A percentile compares a stretch with the other conserved stretches of the same genome.
Evolutionary conservation across 176 grass and related monocot species (phyloP).

Genomic region (Zea luxurians): DNA sequence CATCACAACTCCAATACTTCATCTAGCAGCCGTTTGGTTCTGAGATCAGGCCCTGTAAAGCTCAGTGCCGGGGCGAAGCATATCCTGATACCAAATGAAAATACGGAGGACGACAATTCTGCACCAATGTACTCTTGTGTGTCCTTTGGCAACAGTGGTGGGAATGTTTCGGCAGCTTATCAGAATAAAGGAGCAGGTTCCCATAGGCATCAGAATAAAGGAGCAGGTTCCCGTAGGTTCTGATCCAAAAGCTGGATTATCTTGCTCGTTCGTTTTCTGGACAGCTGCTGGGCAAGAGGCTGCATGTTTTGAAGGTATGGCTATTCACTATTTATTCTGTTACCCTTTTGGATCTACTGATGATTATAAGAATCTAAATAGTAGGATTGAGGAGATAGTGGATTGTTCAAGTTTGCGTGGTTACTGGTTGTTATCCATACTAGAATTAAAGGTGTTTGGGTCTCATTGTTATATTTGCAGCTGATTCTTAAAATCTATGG

Average conservation of each 20-base stretch:
- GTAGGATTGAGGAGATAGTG: neutral
- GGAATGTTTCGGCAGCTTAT: conserved; percentile 11
- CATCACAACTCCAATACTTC: conserved; percentile 29
- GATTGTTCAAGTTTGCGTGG: neutral
- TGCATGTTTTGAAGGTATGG: conserved; percentile 28
- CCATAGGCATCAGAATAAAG: conserved; percentile 22
- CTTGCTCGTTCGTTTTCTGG: neutral
- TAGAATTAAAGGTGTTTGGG: neutral
- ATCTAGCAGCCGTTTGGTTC: conserved; percentile 21
- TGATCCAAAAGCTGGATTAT: conserved; percentile 21
- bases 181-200: conserved; percentile 34
- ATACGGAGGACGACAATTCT: conserved; percentile 30
- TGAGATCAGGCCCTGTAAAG: conserved; percentile 51
- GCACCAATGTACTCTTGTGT: conserved; percentile 49
- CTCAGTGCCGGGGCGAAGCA: conserved; percentile 53
- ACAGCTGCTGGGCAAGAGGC: neutral
- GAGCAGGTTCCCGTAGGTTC: conserved; percentile 26
- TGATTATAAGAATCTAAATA: neutral
- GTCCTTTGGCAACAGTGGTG: conserved; percentile 26
- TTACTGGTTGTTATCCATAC: neutral
- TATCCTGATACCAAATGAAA: conserved; percentile 48
- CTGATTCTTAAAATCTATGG: neutral
- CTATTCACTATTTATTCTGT: neutral
- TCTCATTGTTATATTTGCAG: neutral
- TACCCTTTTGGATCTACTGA: neutral